A percentile compares a stretch with the other conserved stretches of the same genome.
Evolutionary conservation across 371 early-diverging fungal species (phyloP).

Genomic region (Sporodiniella umbellata): DNA sequence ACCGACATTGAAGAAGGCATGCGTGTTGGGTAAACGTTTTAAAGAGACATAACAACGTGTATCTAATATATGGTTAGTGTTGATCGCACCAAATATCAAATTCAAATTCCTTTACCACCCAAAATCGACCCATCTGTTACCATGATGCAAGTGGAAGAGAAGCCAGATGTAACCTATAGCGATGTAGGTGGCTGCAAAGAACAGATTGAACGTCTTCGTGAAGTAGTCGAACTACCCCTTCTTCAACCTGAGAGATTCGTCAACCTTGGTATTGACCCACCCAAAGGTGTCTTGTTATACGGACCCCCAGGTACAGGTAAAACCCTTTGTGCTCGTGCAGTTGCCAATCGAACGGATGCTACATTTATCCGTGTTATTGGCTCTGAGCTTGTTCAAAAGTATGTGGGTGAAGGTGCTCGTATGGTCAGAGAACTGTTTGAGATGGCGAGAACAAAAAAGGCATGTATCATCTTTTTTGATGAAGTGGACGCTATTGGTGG

Average conservation of each 20-base stretch:
- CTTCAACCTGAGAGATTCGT: conserved; percentile 99
- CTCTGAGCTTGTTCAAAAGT: conserved; percentile 99
- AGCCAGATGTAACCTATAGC: conserved; percentile 99
- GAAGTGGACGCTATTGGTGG: conserved; percentile 99
- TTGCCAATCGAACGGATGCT: conserved; percentile 99
- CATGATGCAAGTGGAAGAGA: conserved; percentile 99
- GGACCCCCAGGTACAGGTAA: conserved; percentile 99
- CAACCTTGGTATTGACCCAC: conserved; percentile 98
- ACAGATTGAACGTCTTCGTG: conserved; percentile 99
- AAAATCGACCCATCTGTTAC: conserved; percentile 95
- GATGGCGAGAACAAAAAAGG: conserved; percentile 88
- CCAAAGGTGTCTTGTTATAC: conserved; percentile 98
- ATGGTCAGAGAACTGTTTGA: conserved; percentile 99
- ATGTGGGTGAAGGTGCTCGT: conserved; percentile 99
- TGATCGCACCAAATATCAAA: conserved; percentile 98
- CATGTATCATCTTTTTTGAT: conserved; percentile 99
- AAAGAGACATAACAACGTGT: background rate
- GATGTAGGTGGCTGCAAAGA: conserved; percentile 99
- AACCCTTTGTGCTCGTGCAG: conserved; percentile 98
- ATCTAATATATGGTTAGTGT: conserved; percentile 58
- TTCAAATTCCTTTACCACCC: conserved; percentile 93
- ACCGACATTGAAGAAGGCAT: conserved; percentile 99
- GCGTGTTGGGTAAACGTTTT: conserved; percentile 87
- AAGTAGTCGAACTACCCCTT: conserved; percentile 98
- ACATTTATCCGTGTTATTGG: conserved; percentile 99